Evolutionary conservation across 352 stramenopile genomes (phyloP).

Genomic region (Phytophthora boehmeriae): DNA sequence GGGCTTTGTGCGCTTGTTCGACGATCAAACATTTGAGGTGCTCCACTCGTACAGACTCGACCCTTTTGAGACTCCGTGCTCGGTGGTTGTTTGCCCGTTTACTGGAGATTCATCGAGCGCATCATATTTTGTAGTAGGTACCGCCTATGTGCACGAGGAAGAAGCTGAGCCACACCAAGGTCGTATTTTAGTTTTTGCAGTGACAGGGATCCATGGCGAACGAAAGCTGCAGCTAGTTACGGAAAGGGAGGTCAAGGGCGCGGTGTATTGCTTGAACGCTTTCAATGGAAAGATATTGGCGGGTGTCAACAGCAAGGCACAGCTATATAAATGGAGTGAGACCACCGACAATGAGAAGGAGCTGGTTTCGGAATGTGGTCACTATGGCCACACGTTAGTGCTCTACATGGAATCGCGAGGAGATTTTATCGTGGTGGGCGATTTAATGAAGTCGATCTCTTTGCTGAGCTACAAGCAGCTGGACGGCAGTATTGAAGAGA

Average conservation of each 20-base stretch:
- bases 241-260: slow-evolving; percentile 94
- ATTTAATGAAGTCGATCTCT: slow-evolving; percentile 97
- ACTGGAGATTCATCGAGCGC: slow-evolving; percentile 74
- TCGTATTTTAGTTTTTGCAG: slow-evolving; percentile 94
- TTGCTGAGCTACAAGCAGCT: slow-evolving; percentile 95
- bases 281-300: slow-evolving; percentile 95
- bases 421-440: slow-evolving; percentile 96
- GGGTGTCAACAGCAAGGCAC: slow-evolving; percentile 95
- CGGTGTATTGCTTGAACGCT: slow-evolving; percentile 94
- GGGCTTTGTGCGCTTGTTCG: slow-evolving; percentile 94
- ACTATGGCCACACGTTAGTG: slow-evolving; percentile 96
- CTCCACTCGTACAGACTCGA: slow-evolving; percentile 88
- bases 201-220: slow-evolving; percentile 80
- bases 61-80: slow-evolving; percentile 88
- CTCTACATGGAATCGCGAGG: slow-evolving; percentile 95
- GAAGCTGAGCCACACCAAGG: slow-evolving; percentile 96
- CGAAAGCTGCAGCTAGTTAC: slow-evolving; percentile 90
- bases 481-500: slow-evolving; percentile 93
- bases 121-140: slow-evolving; percentile 87
- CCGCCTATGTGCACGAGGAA: slow-evolving; percentile 93
- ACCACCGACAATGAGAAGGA: slow-evolving; percentile 91
- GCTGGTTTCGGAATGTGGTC: slow-evolving; percentile 91
- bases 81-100: slow-evolving; percentile 82
- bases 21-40: slow-evolving; percentile 97
- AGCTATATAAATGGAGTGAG: slow-evolving; percentile 93